These are phyloP conservation scores for Scleroderma citrinum DNA, from an alignment of 768 basidiomycete species.

Conservation along the genomic window DNA sequence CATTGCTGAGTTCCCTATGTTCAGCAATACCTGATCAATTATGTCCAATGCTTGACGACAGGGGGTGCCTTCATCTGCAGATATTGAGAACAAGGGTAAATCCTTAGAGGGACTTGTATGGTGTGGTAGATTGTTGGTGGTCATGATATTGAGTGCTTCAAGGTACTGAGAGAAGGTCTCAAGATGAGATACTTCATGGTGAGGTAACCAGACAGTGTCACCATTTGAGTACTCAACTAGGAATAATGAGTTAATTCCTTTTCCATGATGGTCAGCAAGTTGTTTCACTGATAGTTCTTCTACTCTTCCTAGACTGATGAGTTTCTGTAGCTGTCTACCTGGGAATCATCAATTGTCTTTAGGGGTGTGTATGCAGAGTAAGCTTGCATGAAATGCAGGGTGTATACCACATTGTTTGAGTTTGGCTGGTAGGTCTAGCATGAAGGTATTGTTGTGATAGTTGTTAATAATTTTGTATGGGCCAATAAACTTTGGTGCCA, in stretches of 20 bases:
- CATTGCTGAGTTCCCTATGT: not conserved
- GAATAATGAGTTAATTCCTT: conserved; percentile 21
- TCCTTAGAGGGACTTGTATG: not conserved
- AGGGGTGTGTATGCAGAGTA: conserved; percentile 26
- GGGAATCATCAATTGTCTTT: conserved; percentile 32
- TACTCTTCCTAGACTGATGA: conserved; percentile 15
- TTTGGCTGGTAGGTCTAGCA: conserved; percentile 23
- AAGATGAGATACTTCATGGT: conserved; percentile 14
- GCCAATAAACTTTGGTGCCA: conserved; percentile 32
- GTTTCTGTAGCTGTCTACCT: conserved; percentile 17
- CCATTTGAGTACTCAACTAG: conserved; percentile 29
- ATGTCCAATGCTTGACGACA: not conserved
- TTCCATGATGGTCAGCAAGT: conserved; percentile 23
- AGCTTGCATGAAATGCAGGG: conserved; percentile 27
- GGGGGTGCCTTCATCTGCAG: not conserved
- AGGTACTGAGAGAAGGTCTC: conserved; percentile 16
- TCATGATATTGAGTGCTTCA: conserved; percentile 8
- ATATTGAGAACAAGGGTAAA: not conserved
- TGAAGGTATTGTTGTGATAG: conserved; percentile 15
- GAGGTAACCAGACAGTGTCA: conserved; percentile 31
- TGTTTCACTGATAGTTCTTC: conserved; percentile 24
- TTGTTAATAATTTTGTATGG: conserved; percentile 23
- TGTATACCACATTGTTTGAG: conserved; percentile 24
- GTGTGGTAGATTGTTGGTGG: not conserved
- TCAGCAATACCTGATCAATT: not conserved